Evolutionary conservation across 2,329 filamentous ascomycete genomes (phyloP).

Genomic region (Colletotrichum sojae): DNA sequence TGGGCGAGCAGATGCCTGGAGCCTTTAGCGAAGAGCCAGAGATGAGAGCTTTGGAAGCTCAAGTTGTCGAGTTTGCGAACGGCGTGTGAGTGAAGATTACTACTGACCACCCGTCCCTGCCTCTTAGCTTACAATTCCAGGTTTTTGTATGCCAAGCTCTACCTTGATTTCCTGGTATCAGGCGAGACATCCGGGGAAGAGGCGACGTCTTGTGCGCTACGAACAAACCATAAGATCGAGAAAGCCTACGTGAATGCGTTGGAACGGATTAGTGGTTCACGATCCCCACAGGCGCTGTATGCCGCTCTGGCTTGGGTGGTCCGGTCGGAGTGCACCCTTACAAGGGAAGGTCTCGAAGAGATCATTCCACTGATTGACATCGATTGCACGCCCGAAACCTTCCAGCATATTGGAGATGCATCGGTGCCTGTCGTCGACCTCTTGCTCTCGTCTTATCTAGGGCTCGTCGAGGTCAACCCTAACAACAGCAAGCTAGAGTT

Average conservation of each 20-base stretch:
- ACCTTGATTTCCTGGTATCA: background rate
- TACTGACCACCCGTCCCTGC: background rate
- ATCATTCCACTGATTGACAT: background rate
- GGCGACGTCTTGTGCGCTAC: background rate
- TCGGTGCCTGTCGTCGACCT: background rate
- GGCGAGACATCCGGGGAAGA: background rate
- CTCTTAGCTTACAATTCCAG: background rate
- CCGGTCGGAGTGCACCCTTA: background rate
- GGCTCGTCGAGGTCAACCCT: background rate
- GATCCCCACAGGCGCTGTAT: background rate
- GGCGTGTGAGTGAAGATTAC: background rate
- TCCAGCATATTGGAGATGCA: background rate
- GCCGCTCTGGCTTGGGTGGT: background rate
- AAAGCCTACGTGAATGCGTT: background rate
- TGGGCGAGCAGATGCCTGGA: background rate
- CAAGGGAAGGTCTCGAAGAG: background rate
- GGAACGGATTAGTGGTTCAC: background rate
- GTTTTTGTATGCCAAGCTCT: background rate
- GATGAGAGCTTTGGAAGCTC: background rate
- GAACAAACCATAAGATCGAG: background rate
- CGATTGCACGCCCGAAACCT: background rate
- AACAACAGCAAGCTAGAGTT: background rate
- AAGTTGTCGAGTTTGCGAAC: background rate
- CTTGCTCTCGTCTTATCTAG: background rate
- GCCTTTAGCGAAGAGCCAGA: background rate